Percentiles rank a stretch among this genome's conserved stretches.
Conservation (phyloP, 305 asterid species). For the Solanum hybrid region DNA sequence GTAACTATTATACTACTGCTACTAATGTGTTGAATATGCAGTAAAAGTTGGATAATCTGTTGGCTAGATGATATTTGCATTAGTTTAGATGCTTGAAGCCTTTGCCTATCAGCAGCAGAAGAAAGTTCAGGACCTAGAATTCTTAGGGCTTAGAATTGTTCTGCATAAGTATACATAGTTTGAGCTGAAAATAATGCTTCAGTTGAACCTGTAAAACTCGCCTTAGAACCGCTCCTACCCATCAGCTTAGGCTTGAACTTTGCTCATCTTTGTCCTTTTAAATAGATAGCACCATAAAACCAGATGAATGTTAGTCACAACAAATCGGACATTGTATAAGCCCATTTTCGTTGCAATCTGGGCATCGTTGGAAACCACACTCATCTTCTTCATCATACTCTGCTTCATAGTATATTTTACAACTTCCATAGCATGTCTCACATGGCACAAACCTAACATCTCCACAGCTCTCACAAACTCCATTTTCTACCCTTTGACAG, state of each 20-base stretch:
- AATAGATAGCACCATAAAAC: background rate
- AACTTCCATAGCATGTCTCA: conserved; percentile 83
- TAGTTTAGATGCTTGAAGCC: background rate
- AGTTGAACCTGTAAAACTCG: background rate
- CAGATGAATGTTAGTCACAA: conserved; percentile 17
- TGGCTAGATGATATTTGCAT: background rate
- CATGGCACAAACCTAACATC: conserved; percentile 85
- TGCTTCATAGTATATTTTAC: conserved; percentile 55
- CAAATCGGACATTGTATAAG: conserved; percentile 55
- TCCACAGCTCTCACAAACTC: conserved; percentile 66
- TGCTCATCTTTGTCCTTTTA: background rate
- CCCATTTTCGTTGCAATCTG: conserved; percentile 69
- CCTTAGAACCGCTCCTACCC: background rate
- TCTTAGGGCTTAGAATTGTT: background rate
- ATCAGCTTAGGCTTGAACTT: background rate
- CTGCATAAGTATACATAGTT: background rate
- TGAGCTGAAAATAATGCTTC: background rate
- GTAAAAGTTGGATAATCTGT: background rate
- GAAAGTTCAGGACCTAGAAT: background rate
- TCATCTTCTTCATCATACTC: conserved; percentile 33
- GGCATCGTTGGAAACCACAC: conserved; percentile 53
- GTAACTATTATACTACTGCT: background rate
- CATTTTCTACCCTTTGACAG: conserved; percentile 38
- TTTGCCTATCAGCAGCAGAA: background rate
- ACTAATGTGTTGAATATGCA: background rate